Evolutionary conservation across 768 basidiomycete genomes (phyloP).

Genomic region (Leccinellum albellum): DNA sequence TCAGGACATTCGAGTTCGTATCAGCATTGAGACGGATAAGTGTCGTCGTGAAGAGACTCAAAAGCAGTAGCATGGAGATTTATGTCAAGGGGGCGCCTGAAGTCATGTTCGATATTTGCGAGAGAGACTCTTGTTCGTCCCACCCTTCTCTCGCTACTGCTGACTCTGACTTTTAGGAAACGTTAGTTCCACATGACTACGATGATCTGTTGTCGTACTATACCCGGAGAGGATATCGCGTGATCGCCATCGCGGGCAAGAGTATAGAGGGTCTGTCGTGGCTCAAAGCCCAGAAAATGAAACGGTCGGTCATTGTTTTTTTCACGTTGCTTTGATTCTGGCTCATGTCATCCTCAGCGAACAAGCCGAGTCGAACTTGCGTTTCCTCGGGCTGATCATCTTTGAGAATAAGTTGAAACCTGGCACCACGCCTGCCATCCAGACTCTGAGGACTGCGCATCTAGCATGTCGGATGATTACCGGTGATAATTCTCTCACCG

Average conservation of each 20-base stretch:
- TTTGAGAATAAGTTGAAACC: conserved; percentile 98
- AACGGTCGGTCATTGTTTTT: conserved; percentile 52
- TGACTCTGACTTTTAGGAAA: conserved; percentile 12
- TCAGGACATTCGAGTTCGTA: conserved; percentile 94
- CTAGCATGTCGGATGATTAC: conserved; percentile 97
- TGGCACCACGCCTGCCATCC: conserved; percentile 86
- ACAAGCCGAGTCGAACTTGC: conserved; percentile 86
- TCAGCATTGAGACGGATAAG: conserved; percentile 94
- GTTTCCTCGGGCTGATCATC: conserved; percentile 92
- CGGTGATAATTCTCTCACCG: conserved; percentile 94
- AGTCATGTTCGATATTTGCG: conserved; percentile 95
- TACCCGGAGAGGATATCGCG: conserved; percentile 93
- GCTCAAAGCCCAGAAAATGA: conserved; percentile 96
- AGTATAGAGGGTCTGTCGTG: conserved; percentile 90
- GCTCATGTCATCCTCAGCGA: conserved; percentile 51
- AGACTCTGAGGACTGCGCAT: conserved; percentile 83
- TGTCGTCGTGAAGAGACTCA: conserved; percentile 93
- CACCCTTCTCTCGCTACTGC: not conserved
- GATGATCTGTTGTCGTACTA: conserved; percentile 96
- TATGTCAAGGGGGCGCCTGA: conserved; percentile 99
- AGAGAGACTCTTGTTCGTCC: conserved; percentile 82
- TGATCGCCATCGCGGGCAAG: conserved; percentile 97
- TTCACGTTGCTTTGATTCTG: not conserved
- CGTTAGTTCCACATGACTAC: conserved; percentile 88
- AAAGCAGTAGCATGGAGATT: conserved; percentile 92